Evolutionary conservation across 2,329 filamentous ascomycete genomes (phyloP), one percentile per base, ranked within the genome.

Genomic region (Ophiostoma montium): DNA sequence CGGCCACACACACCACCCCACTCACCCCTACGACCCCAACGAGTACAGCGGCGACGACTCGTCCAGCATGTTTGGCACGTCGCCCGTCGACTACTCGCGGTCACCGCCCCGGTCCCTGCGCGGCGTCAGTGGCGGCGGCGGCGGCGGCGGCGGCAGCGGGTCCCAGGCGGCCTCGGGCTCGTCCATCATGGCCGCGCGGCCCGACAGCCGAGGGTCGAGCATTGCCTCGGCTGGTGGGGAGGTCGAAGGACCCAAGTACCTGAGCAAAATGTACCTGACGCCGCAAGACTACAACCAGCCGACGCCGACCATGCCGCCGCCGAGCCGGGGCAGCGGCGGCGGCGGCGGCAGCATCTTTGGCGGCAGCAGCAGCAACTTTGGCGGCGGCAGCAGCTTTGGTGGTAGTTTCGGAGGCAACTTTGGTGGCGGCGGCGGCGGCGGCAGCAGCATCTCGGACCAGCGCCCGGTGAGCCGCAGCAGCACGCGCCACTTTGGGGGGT

Each of bases 81-180:
- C 72, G 23, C 70, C 71, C 2, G 65, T 78, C 1, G 75, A 79
- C 60, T 78, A 72, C 56, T 78, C 75, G 15, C 71, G 75, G 43
- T 78, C 75, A 10, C 75, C 75, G 13, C 75, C 75, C 2, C 66
- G 69, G 39, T 77, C 74, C 3, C 62, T 75, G 43, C 67, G 67
- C 31, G 68, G 70, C 51, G n/a, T n/a, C n/a, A n/a, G n/a, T n/a
- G n/a, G n/a, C n/a, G n/a, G n/a, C n/a, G n/a, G n/a, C n/a, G n/a
- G n/a, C n/a, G n/a, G n/a, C n/a, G n/a, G n/a, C n/a, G n/a, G n/a
- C n/a, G n/a, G n/a, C n/a, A n/a, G n/a, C n/a, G n/a, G n/a, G n/a
- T 68, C 71, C 13, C 69, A 70, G 50, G 70, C 70, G 48, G 72
- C 68, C 47, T 69, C 71, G 46, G 67, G 67, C 1, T 62, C 61